Conservation (phyloP, 257 asterid genomes). For the Cordia subcordata region DNA sequence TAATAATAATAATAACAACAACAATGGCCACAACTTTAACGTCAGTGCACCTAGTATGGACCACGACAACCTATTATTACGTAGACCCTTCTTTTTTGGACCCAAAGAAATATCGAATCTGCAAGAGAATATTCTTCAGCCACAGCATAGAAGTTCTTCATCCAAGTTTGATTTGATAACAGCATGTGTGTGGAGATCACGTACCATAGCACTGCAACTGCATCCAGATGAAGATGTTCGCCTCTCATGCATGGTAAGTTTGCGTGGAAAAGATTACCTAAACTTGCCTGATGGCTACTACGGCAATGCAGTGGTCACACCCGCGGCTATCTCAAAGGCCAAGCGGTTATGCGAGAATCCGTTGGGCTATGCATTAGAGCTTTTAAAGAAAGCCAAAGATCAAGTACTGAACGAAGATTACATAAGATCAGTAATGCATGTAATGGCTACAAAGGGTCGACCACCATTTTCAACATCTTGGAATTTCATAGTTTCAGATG, state of each 20-base stretch:
- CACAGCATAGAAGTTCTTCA: too few species aligned
- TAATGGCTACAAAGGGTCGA: not conserved
- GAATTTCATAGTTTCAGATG: slow-evolving; percentile 1
- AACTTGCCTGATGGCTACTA: slow-evolving; percentile 5
- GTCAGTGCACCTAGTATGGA: too few species aligned
- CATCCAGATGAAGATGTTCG: not conserved
- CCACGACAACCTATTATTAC: not conserved
- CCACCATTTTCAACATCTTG: not conserved
- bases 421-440: not conserved
- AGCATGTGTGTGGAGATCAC: slow-evolving; percentile 3
- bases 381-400: not conserved
- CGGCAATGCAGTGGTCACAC: not conserved
- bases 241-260: not conserved
- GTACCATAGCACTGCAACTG: slow-evolving; percentile 3
- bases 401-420: slow-evolving; percentile 1
- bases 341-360: not conserved
- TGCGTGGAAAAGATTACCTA: not conserved
- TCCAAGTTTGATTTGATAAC: not conserved
- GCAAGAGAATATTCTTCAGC: not conserved
- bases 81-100: slow-evolving; percentile 5
- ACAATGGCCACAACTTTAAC: not conserved
- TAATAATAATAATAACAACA: not conserved
- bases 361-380: not conserved
- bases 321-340: not conserved
- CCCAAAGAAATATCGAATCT: not conserved